phyloP scores from a whole-genome alignment of 345 rosid species.

The Lepidium africanum region DNA sequence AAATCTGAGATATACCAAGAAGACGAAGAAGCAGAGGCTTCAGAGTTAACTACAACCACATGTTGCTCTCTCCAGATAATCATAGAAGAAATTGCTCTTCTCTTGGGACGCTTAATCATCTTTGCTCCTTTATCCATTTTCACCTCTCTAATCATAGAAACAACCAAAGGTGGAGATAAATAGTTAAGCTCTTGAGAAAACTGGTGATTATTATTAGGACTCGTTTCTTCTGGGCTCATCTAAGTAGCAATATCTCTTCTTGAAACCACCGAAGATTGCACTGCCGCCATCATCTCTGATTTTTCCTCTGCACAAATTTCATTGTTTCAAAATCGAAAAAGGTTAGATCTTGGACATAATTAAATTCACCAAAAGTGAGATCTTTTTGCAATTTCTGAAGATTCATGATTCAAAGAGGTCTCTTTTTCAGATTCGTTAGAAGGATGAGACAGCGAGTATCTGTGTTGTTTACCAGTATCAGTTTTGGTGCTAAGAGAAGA shows the following conservation, averaged over 20 bases:
- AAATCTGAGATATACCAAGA: constrained; percentile 55
- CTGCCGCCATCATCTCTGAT: constrained; percentile 26
- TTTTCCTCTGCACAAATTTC: constrained; percentile 62
- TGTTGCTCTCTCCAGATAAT: constrained; percentile 35
- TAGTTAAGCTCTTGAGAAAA: constrained; percentile 31
- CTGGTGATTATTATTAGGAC: constrained; percentile 16
- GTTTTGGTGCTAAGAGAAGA: constrained; percentile 51
- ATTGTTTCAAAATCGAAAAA: constrained; percentile 1
- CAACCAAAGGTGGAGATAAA: constrained; percentile 34
- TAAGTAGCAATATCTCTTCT: constrained; percentile 90
- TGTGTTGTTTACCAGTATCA: constrained; percentile 23
- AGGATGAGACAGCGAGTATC: not conserved
- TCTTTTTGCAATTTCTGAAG: not conserved
- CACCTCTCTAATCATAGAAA: constrained; percentile 55
- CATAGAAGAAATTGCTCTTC: constrained; percentile 34
- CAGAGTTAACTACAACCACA: constrained; percentile 32
- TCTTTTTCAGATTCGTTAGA: not conserved
- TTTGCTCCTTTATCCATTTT: constrained; percentile 67
- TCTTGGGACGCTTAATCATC: constrained; percentile 44
- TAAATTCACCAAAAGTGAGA: not conserved
- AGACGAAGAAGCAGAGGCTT: constrained; percentile 32
- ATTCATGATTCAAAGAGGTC: not conserved
- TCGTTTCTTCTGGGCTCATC: constrained; percentile 63
- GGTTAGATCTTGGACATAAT: constrained; percentile 18
- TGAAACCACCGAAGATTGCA: constrained; percentile 39